Conservation (phyloP, 768 basidiomycete genomes). For the Dioszegia aurantiaca region DNA sequence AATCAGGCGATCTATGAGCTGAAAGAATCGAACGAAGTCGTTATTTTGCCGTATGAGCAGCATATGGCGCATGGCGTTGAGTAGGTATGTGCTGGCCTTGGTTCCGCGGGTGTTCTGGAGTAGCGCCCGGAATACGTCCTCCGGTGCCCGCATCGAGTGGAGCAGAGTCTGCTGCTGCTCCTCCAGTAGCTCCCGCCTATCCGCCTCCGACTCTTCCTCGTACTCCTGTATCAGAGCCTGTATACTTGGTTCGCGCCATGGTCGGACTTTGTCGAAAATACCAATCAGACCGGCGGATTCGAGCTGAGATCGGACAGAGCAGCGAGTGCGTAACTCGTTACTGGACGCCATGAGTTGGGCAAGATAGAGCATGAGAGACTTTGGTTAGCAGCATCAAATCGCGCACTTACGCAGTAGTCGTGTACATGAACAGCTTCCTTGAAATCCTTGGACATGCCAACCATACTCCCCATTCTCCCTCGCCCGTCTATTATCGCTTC, state of each 20-base stretch:
- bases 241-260: conserved; percentile 64
- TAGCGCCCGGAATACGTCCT: conserved; percentile 83
- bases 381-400: background rate
- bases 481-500: conserved; percentile 73
- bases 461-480: conserved; percentile 90
- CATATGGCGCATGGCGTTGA: conserved; percentile 91
- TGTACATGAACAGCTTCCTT: conserved; percentile 55
- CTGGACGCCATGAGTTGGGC: conserved; percentile 26
- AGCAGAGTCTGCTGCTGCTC: conserved; percentile 74
- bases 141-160: conserved; percentile 70
- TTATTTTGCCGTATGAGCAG: conserved; percentile 84
- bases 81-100: conserved; percentile 75
- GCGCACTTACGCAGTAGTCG: conserved; percentile 55
- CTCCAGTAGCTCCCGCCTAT: conserved; percentile 69
- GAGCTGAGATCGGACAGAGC: conserved; percentile 81
- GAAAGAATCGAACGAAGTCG: conserved; percentile 79
- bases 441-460: conserved; percentile 91
- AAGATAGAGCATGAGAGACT: conserved; percentile 31
- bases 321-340: conserved; percentile 53
- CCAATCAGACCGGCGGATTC: conserved; percentile 76
- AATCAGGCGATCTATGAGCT: conserved; percentile 82
- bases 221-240: conserved; percentile 67
- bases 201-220: conserved; percentile 65
- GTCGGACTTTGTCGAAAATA: conserved; percentile 67
- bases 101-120: conserved; percentile 72